These are phyloP conservation scores for Phytophthora pluvialis DNA, from an alignment of 352 stramenopile genomes.

Conservation along the genomic window DNA sequence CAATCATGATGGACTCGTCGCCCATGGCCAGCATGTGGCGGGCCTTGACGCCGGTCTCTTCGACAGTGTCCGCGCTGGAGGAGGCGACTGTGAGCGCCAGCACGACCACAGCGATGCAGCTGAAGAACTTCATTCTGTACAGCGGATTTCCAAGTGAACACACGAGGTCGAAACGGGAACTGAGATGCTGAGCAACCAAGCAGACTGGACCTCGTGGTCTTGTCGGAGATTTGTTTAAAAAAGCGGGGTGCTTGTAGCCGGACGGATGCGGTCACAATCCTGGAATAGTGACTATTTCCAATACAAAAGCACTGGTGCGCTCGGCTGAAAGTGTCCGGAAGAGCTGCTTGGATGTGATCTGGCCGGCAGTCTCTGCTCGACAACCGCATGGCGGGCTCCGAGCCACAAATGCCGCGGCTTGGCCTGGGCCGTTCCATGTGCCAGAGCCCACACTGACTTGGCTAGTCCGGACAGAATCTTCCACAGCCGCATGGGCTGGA, in stretches of 20 bases:
- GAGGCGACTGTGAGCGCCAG: constrained; percentile 10
- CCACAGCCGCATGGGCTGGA: constrained; percentile 7
- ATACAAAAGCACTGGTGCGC: background rate
- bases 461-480: constrained; percentile 12
- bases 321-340: constrained; percentile 11
- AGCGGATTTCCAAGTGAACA: constrained; percentile 11
- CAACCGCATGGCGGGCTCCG: constrained; percentile 8
- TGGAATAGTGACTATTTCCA: constrained; percentile 6
- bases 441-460: constrained; percentile 12
- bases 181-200: constrained; percentile 8
- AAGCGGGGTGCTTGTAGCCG: background rate
- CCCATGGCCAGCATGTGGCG: constrained; percentile 37
- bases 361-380: constrained; percentile 12
- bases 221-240: constrained; percentile 14
- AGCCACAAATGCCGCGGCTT: constrained; percentile 28
- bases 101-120: constrained; percentile 13
- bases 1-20: constrained; percentile 35
- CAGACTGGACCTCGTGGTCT: constrained; percentile 6
- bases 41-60: constrained; percentile 32
- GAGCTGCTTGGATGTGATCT: constrained; percentile 14
- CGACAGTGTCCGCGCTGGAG: background rate
- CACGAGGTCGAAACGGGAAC: constrained; percentile 15
- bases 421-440: constrained; percentile 20
- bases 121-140: constrained; percentile 23
- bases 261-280: constrained; percentile 5